Conservation (phyloP, 139 green algal genomes). For the Chlorella vulgaris region DNA sequence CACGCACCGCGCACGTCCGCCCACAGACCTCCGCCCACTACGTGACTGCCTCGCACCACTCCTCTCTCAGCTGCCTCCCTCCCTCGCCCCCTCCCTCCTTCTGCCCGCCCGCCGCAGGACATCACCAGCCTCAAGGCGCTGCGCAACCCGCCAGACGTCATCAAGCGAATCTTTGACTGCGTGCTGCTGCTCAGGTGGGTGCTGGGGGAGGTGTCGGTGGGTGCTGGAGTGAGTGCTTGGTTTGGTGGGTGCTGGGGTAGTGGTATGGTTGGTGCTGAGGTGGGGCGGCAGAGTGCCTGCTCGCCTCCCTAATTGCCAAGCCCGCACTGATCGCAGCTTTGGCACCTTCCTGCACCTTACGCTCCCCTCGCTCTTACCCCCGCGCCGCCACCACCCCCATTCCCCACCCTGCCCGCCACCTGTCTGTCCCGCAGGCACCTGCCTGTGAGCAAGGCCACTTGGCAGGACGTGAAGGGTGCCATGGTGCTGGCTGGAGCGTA, state of each 20-base stretch:
- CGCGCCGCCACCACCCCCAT: not conserved
- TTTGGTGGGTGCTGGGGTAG: no score
- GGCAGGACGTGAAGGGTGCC: conserved; percentile 82
- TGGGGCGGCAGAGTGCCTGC: no score
- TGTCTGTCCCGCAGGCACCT: conserved; percentile 29
- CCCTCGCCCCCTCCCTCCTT: not conserved
- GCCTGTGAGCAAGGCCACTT: conserved; percentile 69
- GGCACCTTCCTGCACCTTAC: no score
- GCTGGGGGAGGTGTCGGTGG: no score
- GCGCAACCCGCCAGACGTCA: conserved; percentile 93
- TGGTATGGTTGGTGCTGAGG: no score
- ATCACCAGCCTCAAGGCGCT: conserved; percentile 90
- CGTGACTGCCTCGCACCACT: no score
- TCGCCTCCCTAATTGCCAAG: not conserved
- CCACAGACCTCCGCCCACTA: no score
- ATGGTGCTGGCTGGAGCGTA: conserved; percentile 87
- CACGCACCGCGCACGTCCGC: not conserved
- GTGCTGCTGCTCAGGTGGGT: conserved; percentile 82
- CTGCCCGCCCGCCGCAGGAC: conserved; percentile 45
- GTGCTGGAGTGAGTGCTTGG: no score
- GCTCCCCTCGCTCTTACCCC: not conserved
- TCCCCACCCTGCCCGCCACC: not conserved
- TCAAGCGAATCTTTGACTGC: conserved; percentile 97
- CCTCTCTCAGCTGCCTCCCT: no score
- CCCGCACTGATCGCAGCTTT: no score